phyloP scores from a whole-genome alignment of 208 protist species.

The Trichomonas gallinae region DNA sequence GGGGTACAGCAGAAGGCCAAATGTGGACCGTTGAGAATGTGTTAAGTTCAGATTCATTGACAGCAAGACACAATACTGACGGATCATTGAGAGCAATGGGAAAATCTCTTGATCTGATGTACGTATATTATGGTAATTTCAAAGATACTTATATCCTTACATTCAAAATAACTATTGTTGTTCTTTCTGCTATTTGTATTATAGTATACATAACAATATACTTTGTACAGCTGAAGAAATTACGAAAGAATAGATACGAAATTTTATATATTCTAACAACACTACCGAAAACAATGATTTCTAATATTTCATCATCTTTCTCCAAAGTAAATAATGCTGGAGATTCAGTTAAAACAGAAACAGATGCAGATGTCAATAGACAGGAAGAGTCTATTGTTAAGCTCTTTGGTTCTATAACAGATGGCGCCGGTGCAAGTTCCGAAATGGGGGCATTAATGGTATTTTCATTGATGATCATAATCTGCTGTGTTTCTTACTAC shows the following conservation, averaged over 20 bases:
- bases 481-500: neutral
- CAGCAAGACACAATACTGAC: too few species aligned
- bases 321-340: neutral
- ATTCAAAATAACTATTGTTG: neutral
- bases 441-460: neutral
- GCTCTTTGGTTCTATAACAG: neutral
- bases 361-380: neutral
- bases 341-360: neutral
- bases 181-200: neutral
- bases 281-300: neutral
- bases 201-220: neutral
- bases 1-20: too few species aligned
- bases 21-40: too few species aligned
- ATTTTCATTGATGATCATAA: neutral
- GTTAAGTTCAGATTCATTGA: too few species aligned
- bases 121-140: too few species aligned
- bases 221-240: neutral
- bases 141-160: too few species aligned
- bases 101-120: too few species aligned
- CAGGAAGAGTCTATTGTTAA: too few species aligned
- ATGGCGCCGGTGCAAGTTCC: neutral
- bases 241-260: neutral
- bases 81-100: too few species aligned
- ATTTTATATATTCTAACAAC: neutral
- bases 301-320: neutral